A percentile compares a stretch with the other conserved stretches of the same genome.
Evolutionary conservation across 179 eudicot species (phyloP).

Genomic region (Gypsophila paniculata): DNA sequence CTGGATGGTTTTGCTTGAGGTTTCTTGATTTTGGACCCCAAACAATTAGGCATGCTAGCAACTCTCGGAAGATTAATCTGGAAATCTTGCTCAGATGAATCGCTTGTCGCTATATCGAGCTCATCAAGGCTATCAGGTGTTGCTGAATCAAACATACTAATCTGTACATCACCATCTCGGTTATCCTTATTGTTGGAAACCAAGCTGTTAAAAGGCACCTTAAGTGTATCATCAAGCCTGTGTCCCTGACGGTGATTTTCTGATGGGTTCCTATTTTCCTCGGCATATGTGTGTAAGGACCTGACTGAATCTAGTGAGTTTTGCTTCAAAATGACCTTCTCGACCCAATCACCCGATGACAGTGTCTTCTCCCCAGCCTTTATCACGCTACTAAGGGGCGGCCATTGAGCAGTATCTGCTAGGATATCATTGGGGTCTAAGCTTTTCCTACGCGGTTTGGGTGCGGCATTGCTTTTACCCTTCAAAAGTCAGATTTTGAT

Average conservation of each 20-base stretch:
- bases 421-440: conserved; percentile 75
- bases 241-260: conserved; percentile 13
- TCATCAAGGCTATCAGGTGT: conserved; percentile 38
- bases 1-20: conserved; percentile 27
- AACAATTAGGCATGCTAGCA: conserved; percentile 29
- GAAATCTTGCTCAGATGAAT: conserved; percentile 38
- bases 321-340: conserved; percentile 57
- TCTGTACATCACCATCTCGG: conserved; percentile 23
- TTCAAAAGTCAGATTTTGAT: conserved; percentile 7
- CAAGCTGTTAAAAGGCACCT: conserved; percentile 16
- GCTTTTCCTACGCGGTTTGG: conserved; percentile 60
- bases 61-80: conserved; percentile 29
- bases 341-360: conserved; percentile 30
- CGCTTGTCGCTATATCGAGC: conserved; percentile 39
- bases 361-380: too few relatives aligned
- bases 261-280: conserved; percentile 19
- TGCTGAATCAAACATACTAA: conserved; percentile 23
- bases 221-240: conserved; percentile 13
- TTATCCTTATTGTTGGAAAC: conserved; percentile 16
- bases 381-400: conserved; percentile 42
- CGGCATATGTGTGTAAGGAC: conserved; percentile 21
- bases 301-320: conserved; percentile 32
- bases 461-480: conserved; percentile 38
- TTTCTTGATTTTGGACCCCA: conserved; percentile 33
- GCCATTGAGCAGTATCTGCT: conserved; percentile 60